Conservation (phyloP, 768 basidiomycete genomes). For the Suillus spraguei region DNA sequence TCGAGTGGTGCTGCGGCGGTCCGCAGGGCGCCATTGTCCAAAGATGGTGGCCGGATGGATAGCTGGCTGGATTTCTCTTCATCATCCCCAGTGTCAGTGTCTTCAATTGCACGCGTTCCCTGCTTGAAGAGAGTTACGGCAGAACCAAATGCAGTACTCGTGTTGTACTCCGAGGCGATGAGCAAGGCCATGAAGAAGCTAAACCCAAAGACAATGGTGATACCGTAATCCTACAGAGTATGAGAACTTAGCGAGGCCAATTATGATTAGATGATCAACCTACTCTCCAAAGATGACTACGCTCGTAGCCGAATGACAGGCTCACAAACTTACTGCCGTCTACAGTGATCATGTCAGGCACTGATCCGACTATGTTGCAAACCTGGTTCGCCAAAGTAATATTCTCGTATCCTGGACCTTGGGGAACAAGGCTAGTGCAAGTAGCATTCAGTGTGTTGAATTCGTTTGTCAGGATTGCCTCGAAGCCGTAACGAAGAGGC, state of each 20-base stretch:
- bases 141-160: conserved; percentile 30
- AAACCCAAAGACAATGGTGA: conserved; percentile 45
- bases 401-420: conserved; percentile 38
- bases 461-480: conserved; percentile 48
- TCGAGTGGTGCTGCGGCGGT: conserved; percentile 29
- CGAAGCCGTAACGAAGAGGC: conserved; percentile 33
- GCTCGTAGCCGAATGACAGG: conserved; percentile 31
- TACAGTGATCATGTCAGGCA: conserved; percentile 42
- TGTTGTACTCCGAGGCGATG: conserved; percentile 37
- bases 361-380: conserved; percentile 45
- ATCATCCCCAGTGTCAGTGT: conserved; percentile 13
- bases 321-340: conserved; percentile 43
- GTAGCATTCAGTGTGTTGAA: conserved; percentile 42
- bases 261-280: conserved; percentile 28
- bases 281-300: conserved; percentile 38
- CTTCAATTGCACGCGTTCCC: not conserved
- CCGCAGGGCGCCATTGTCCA: not conserved
- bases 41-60: not conserved
- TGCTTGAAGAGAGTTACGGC: conserved; percentile 30
- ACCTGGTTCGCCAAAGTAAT: conserved; percentile 38
- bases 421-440: conserved; percentile 35
- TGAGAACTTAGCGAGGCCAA: conserved; percentile 15
- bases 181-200: conserved; percentile 41
- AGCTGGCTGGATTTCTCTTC: conserved; percentile 18
- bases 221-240: conserved; percentile 40